Evolutionary conservation across 768 basidiomycete species (phyloP), one percentile per base, ranked within the genome.

Genomic region (Coprinellus aureogranulatus): DNA sequence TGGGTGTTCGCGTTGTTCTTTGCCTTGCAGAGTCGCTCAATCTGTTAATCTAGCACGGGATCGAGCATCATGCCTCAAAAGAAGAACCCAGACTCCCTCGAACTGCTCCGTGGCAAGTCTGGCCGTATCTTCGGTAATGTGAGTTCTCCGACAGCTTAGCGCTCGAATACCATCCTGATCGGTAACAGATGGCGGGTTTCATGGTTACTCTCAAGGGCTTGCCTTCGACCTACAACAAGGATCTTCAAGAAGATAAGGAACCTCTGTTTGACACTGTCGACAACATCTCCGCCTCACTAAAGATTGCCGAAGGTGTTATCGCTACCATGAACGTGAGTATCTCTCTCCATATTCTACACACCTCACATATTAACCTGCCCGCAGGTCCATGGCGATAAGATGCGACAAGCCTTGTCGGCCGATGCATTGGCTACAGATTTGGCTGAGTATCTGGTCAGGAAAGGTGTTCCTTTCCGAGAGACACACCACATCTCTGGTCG

Each of bases 1-100:
- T 93, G 34, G 14, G 34, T 34, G 34, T n/a, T n/a, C n/a, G n/a
- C n/a, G n/a, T n/a, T n/a, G n/a, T n/a, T n/a, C n/a, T n/a, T n/a
- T n/a, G n/a, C n/a, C n/a, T n/a, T n/a, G n/a, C n/a, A n/a, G n/a
- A n/a, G n/a, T n/a, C n/a, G n/a, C 20, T 50, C 42, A 26, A 53
- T 34, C 12, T 20, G 23, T 62, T 49, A 11, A 62, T 34, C 5
- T 53, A 98, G 94, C 69, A 99, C 97, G 44, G 97, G 97, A 6
- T 98, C 95, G 40, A 98, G 95, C 63, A 98, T 99, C 69, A 99
- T 99, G 97, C 97, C 97, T 4, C 97, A 98, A 70, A 98, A 99
- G 78, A 99, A 98, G 76, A 98, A 98, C 68, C 92, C 95, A 0
- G 97, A 98, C 70, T 98, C 96, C 10, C 77, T 97, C 54, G 97